Base-by-base conservation (phyloP, 2,329 filamentous ascomycete species). In the Hymenoscyphus infarciens region DNA sequence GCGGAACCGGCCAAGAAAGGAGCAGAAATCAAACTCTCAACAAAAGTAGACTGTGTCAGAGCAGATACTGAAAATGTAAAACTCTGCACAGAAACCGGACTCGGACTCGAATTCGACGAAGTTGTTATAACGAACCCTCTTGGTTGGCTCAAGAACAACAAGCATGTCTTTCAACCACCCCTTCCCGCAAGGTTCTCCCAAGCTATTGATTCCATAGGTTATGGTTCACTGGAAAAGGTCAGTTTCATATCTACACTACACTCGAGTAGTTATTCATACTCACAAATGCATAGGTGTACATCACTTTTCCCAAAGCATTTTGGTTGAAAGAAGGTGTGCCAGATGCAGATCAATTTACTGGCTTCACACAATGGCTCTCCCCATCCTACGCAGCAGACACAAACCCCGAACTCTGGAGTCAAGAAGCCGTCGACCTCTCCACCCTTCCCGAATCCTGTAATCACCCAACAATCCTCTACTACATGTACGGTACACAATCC, bases 391-490 rank as follows among this genome's bases (percentile, higher is more conserved):
- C 82, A 1, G 60, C 74, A 0, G 71, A 77, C 49, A 82, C 81
- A 0, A 81, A 82, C 58, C 79, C 80, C 1, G 67, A 78, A 1
- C 71, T 76, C 64, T 89, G 85, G 85, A 80, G 82, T 65, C 83
- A 87, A 75, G 82, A 88, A 77, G 81, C 80, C 63, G 76, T 89
- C 60, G 87, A 87, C 19, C 79, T 90, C 19, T 81, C 86, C 53
- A 79, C 82, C 1, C 78, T 90, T 1, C 61, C 67, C 0, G 64
- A 73, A 1, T 77, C 76, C 62, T 80, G 83, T 1, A 63, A 67
- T 10, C 87, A 90, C 52, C 85, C 88, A 35, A 90, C 87, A 1
- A 79, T 91, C 1, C 81, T 90, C 55, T 90, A 89, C 79, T 90
- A 86, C 76, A 80, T 79, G 62, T 80, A 79, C 66, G 82, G 82